Conservation (phyloP, 108 stramenopile genomes). For the Schizochytrium sp. region DNA sequence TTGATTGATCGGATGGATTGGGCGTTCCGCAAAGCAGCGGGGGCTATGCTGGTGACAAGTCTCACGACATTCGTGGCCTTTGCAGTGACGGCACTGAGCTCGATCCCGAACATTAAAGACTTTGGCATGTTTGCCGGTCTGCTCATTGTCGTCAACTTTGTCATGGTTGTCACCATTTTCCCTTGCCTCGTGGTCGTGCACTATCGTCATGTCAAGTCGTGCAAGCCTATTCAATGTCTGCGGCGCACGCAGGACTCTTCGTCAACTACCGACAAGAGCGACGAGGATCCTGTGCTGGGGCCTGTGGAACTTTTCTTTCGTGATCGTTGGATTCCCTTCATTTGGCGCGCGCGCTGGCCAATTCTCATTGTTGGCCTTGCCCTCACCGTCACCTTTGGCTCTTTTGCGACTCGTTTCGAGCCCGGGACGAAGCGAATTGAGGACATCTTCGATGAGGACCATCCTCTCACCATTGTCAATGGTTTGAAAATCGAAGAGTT, state of each 20-base stretch:
- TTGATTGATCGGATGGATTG: not conserved
- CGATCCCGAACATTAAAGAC: conserved; percentile 15
- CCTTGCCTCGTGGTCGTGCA: conserved; percentile 19
- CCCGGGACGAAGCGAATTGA: not conserved
- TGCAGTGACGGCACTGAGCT: not conserved
- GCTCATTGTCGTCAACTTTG: conserved; percentile 24
- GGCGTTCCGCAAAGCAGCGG: not conserved
- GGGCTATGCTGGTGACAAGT: not conserved
- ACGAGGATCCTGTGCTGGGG: not conserved
- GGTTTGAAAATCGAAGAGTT: not conserved
- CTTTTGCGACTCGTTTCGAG: not conserved
- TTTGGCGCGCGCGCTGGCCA: not conserved
- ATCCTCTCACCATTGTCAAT: not conserved
- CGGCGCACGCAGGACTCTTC: not conserved
- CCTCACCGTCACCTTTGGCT: not conserved
- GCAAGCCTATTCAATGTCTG: not conserved
- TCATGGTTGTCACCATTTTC: conserved; percentile 21
- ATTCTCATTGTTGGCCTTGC: not conserved
- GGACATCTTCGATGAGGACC: not conserved
- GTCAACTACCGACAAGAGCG: not conserved
- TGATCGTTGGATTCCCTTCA: not conserved
- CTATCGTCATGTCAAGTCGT: not conserved
- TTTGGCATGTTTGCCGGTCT: conserved; percentile 32
- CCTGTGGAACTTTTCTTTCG: not conserved
- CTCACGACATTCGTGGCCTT: conserved; percentile 23